phyloP scores from a whole-genome alignment of 2,329 filamentous ascomycete genomes.

The Fonsecaea monophora region DNA sequence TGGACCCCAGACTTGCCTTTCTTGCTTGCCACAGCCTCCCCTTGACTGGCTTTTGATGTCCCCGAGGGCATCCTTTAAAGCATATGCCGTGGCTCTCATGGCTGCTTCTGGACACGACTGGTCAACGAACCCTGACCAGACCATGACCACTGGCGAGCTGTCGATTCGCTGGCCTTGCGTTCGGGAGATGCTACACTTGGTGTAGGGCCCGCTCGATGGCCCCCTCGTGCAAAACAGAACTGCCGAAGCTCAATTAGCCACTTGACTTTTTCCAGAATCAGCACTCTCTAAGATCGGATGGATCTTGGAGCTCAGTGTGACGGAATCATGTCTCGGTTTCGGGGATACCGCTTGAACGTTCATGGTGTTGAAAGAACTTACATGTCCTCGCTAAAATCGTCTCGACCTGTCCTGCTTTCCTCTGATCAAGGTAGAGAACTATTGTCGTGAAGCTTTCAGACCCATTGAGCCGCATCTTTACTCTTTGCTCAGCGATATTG shows the following conservation, averaged over 20 bases:
- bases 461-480: constrained; percentile 1
- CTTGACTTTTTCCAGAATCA: constrained; percentile 18
- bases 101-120: neutral
- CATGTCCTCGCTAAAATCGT: constrained; percentile 6
- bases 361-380: neutral
- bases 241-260: constrained; percentile 30
- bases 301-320: constrained; percentile 21
- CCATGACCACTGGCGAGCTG: neutral
- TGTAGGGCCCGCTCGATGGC: constrained; percentile 12
- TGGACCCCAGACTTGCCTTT: constrained; percentile 11
- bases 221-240: constrained; percentile 26
- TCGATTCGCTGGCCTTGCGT: constrained; percentile 26
- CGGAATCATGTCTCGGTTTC: constrained; percentile 12
- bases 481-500: neutral
- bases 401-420: constrained; percentile 7
- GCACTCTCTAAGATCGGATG: constrained; percentile 22
- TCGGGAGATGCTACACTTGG: neutral
- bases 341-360: constrained; percentile 6
- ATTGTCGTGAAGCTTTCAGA: neutral
- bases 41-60: constrained; percentile 6
- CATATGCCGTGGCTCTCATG: constrained; percentile 2
- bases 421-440: neutral
- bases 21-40: constrained; percentile 11
- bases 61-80: neutral
- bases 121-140: constrained; percentile 6